A percentile compares a stretch with the other conserved stretches of the same genome.
Conservation (phyloP, 1,284 basidiomycete genomes). For the Calocybe gambosa region DNA sequence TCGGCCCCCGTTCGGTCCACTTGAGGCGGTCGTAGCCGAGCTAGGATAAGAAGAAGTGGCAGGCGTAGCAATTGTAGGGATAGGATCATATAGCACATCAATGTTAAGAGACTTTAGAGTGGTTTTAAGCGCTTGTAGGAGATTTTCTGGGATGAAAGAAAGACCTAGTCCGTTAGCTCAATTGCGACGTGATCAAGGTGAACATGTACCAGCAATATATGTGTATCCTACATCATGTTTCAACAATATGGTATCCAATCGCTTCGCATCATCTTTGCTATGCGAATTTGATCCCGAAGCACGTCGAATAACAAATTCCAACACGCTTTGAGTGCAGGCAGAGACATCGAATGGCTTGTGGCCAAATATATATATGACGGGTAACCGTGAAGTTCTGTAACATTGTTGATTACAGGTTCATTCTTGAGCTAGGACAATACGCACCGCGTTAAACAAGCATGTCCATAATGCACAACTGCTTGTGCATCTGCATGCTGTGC, state of each 20-base stretch:
- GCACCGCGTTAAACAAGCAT: constrained; percentile 90
- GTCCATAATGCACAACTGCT: constrained; percentile 91
- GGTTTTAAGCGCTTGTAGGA: constrained; percentile 8
- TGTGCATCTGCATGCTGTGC: constrained; percentile 94
- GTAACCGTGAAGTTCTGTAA: constrained; percentile 67
- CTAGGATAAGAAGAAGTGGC: neutral
- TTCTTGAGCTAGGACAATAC: constrained; percentile 23
- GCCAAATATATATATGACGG: constrained; percentile 83
- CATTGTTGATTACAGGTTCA: neutral
- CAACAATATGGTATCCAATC: constrained; percentile 37
- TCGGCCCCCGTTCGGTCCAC: neutral
- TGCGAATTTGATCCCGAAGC: neutral
- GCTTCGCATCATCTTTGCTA: constrained; percentile 10
- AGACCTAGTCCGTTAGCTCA: neutral
- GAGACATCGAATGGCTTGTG: constrained; percentile 52
- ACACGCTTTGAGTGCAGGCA: constrained; percentile 43
- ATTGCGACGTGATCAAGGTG: neutral
- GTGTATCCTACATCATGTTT: constrained; percentile 81
- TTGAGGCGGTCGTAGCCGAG: neutral
- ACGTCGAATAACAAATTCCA: constrained; percentile 25
- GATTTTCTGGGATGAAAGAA: constrained; percentile 5
- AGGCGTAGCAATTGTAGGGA: constrained; percentile 1
- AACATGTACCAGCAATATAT: constrained; percentile 51
- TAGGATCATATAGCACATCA: constrained; percentile 12
- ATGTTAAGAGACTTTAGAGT: constrained; percentile 10